A percentile compares a stretch with the other conserved stretches of the same genome.
These are phyloP conservation scores for Earliella scabrosa DNA, from an alignment of 1,284 basidiomycete species.

Conservation along the genomic window DNA sequence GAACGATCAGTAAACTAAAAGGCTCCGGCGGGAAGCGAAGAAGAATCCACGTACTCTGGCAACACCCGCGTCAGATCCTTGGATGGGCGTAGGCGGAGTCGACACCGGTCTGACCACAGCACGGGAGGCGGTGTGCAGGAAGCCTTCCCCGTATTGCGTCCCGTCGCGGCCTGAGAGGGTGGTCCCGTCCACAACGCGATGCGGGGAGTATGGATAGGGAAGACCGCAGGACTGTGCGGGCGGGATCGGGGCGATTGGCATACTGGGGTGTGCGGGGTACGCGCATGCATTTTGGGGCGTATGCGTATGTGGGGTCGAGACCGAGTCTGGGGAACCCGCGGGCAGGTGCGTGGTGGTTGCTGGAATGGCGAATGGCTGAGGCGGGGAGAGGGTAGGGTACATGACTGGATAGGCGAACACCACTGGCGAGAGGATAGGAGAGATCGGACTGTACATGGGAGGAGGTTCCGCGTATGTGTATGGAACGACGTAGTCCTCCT, in stretches of 20 bases:
- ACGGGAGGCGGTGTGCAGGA: conserved; percentile 5
- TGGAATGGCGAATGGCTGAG: conserved; percentile 15
- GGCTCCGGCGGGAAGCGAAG: too few species aligned
- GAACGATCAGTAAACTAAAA: too few species aligned
- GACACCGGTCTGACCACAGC: conserved; percentile 25
- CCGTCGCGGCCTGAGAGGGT: conserved; percentile 17
- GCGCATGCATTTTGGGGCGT: neutral
- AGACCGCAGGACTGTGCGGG: conserved; percentile 1
- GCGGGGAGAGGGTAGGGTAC: conserved; percentile 17
- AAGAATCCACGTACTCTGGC: conserved; percentile 24
- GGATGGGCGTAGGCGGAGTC: conserved; percentile 23
- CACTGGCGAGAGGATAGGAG: conserved; percentile 16
- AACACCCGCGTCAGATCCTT: conserved; percentile 9
- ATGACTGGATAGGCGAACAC: conserved; percentile 16
- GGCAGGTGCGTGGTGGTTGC: conserved; percentile 3
- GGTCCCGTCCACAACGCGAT: conserved; percentile 21
- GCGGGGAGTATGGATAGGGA: conserved; percentile 17
- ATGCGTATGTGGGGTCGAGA: conserved; percentile 2
- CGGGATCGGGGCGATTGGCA: conserved; percentile 4
- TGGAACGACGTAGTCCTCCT: conserved; percentile 7
- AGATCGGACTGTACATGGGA: conserved; percentile 15
- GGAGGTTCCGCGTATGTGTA: conserved; percentile 14
- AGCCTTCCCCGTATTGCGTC: neutral
- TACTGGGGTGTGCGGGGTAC: neutral
- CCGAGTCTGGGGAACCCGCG: neutral